These are phyloP conservation scores for Torrubiella hemipterigena DNA, from an alignment of 2,329 filamentous ascomycete species.

Conservation along the genomic window DNA sequence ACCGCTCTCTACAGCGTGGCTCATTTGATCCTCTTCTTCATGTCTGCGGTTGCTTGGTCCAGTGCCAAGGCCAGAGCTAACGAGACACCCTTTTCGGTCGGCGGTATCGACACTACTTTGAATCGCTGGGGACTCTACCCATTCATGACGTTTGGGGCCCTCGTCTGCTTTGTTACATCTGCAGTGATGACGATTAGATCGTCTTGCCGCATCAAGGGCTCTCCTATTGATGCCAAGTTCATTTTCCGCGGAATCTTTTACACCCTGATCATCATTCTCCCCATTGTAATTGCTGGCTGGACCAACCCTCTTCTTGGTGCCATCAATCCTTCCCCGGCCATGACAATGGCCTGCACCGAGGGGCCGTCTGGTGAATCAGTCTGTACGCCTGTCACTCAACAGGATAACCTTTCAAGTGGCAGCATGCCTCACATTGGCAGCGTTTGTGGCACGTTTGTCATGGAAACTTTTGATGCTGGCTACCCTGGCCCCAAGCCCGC, in stretches of 20 bases:
- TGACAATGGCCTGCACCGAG: background rate
- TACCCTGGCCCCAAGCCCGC: conserved; percentile 2
- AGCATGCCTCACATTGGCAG: too few species aligned
- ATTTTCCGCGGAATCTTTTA: conserved; percentile 13
- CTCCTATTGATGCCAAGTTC: conserved; percentile 9
- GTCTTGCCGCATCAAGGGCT: conserved; percentile 3
- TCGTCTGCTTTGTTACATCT: conserved; percentile 7
- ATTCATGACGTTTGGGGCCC: conserved; percentile 9
- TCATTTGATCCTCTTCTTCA: conserved; percentile 12
- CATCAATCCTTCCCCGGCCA: background rate
- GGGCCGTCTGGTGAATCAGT: too few species aligned
- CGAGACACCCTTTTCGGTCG: background rate
- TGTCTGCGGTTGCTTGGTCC: conserved; percentile 7
- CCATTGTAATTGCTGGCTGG: conserved; percentile 10
- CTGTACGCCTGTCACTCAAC: too few species aligned
- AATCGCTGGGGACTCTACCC: conserved; percentile 8
- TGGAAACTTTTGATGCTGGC: background rate
- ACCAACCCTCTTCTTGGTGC: background rate
- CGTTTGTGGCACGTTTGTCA: conserved; percentile 2
- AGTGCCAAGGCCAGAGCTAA: background rate
- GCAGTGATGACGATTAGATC: conserved; percentile 8
- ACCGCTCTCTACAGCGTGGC: conserved; percentile 10
- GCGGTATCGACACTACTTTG: background rate
- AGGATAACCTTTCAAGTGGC: too few species aligned
- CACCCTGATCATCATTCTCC: conserved; percentile 10